phyloP scores from a whole-genome alignment of 345 rosid genomes.

The Kandelia obovata region DNA sequence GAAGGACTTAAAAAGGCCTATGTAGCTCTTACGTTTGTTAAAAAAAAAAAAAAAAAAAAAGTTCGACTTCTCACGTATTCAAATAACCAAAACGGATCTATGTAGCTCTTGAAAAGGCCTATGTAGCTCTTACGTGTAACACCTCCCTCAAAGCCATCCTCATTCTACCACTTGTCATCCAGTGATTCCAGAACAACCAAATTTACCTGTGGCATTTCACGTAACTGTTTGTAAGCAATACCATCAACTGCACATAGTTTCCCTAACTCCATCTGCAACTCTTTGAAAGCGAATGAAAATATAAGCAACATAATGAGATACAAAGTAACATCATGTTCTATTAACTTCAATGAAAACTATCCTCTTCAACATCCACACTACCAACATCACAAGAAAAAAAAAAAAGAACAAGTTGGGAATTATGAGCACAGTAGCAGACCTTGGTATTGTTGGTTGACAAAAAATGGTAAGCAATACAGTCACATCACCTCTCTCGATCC shows the following conservation, averaged over 20 bases:
- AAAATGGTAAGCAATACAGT: slow-evolving; percentile 22
- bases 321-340: too few relatives aligned
- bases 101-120: too few relatives aligned
- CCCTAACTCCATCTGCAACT: too few relatives aligned
- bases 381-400: slow-evolving; percentile 74
- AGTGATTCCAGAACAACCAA: neutral
- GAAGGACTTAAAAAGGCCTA: neutral
- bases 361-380: slow-evolving; percentile 79
- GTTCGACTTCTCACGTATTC: too few relatives aligned
- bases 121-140: too few relatives aligned
- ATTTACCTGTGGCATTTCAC: slow-evolving; percentile 67
- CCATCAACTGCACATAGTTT: too few relatives aligned
- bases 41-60: neutral
- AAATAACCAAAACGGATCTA: too few relatives aligned
- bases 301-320: too few relatives aligned
- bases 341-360: slow-evolving; percentile 26
- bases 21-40: slow-evolving; percentile 15
- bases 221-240: too few relatives aligned
- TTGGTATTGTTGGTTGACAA: too few relatives aligned
- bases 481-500: slow-evolving; percentile 93
- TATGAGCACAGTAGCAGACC: slow-evolving; percentile 3
- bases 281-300: too few relatives aligned
- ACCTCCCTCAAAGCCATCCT: neutral
- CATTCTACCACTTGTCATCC: neutral
- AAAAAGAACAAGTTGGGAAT: neutral